A percentile compares a stretch with the other conserved stretches of the same genome.
Evolutionary conservation across 2,329 filamentous ascomycete species (phyloP).

Genomic region (Zarea fungicola): DNA sequence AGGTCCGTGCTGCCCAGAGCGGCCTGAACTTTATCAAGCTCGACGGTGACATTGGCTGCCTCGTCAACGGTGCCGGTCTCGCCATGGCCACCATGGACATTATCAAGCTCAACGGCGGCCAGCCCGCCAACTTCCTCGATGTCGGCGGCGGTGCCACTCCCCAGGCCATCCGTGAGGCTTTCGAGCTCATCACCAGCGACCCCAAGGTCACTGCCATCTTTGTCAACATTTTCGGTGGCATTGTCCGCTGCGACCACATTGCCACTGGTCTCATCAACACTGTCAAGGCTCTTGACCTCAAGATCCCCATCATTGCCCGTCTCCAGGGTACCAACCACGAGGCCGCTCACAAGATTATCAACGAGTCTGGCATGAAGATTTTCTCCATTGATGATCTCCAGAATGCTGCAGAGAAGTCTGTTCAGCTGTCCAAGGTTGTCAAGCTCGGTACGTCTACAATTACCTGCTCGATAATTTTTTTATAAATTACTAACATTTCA

Average conservation of each 20-base stretch:
- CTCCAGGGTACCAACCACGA: constrained; percentile 99
- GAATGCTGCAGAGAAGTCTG: constrained; percentile 93
- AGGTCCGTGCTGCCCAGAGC: constrained; percentile 92
- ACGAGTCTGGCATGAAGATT: constrained; percentile 98
- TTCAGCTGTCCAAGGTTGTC: constrained; percentile 98
- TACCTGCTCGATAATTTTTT: not conserved
- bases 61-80: constrained; percentile 97
- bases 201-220: constrained; percentile 98
- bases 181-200: constrained; percentile 97
- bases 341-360: constrained; percentile 85
- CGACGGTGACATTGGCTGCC: constrained; percentile 96
- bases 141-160: constrained; percentile 97
- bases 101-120: constrained; percentile 97
- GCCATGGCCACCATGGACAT: constrained; percentile 99
- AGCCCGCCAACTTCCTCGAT: constrained; percentile 97
- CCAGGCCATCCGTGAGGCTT: constrained; percentile 93
- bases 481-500: constrained; percentile 16
- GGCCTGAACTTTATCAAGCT: constrained; percentile 99
- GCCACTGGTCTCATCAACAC: constrained; percentile 94
- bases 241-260: constrained; percentile 96
- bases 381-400: constrained; percentile 99
- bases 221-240: constrained; percentile 99
- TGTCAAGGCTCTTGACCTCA: constrained; percentile 87
- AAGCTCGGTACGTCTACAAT: constrained; percentile 72
- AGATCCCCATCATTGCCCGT: constrained; percentile 93